Evolutionary conservation across 23 red algal genomes (phyloP), one percentile per base, ranked within the genome.

Genomic region (Gracilaria caudata): DNA sequence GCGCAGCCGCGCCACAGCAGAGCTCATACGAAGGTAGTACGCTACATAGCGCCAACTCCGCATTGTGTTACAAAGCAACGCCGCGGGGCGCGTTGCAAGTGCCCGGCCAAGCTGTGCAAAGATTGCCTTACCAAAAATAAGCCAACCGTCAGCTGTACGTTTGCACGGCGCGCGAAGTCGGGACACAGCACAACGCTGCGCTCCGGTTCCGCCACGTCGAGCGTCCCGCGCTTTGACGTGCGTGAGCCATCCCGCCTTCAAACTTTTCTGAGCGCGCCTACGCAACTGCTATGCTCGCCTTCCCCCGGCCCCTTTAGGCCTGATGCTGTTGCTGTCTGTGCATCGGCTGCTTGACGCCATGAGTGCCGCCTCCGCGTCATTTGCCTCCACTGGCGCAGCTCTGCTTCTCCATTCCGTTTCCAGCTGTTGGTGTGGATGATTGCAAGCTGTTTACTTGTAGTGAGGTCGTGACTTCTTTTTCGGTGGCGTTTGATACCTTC

Each of bases 231-330:
- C 70, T 8, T 0, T 0, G 40, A 75, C 21, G 39, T 21, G 65
- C 70, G n/a, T 43, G 38, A 3, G n/a, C 70, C 70, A 29, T 47
- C 39, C 70, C 70, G 38, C 37, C 38, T 75, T 75, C 70, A 75
- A 75, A 75, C 70, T 75, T 75, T 75, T 75, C 70, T 47, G 70
- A 75, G 21, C 70, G 38, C 24, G 19, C 4, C 38, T 36, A 45
- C 38, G 38, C 38, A 34, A 8, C 40, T 5, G 29, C 38, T n/a
- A 20, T 40, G 65, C 16, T 47, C 43, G 38, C 39, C 70, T 7
- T 47, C 70, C 70, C 70, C 38, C 19, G 70, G 20, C 37, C 70
- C 64, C 61, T 66, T 66, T 75, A 75, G n/a, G 70, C 70, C 40
- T 75, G 7, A 21, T 66, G 61, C 26, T 30, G 26, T 30, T 0